Base-by-base conservation (phyloP, 108 stramenopile genomes). In the Nitzschia inconspicua region DNA sequence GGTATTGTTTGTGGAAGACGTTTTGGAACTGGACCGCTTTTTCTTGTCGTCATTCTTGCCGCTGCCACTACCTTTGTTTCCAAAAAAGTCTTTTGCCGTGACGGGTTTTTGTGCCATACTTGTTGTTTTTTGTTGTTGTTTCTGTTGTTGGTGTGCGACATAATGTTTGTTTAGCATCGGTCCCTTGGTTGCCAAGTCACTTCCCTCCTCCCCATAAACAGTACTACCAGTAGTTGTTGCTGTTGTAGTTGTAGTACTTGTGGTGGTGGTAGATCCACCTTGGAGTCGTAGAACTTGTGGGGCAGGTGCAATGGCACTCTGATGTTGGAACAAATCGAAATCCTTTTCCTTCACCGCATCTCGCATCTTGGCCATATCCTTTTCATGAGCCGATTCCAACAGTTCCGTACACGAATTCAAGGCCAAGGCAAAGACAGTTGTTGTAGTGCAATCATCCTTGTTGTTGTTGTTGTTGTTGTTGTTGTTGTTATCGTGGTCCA, bases 71-170 rank as follows among this genome's bases (percentile, higher is more conserved):
- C 2, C 2, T 3, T 3, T 49, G 54, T 49, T 49, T 26, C 25
- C 25, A 49, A 61, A 61, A 47, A 61, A 61, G n/a, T 44, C 31
- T 35, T 25, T 13, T 1, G 60, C 60, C 19, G 60, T 48, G 29
- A 47, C 48, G 11, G 60, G 32, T 22, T 61, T 49, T 0, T 23
- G 11, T 39, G 11, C n/a, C 11, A 14, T 39, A 39, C 37, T 39
- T 1, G 37, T 48, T 22, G 47, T 14, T 23, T 48, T 18, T 14
- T 47, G 16, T 19, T n/a, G 16, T 2, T 19, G 4, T 1, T 4
- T 19, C 41, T 19, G 4, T 19, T 42, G 3, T 2, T 42, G 41
- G 41, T 4, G 18, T 3, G 18, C 4, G 3, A 19, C 4, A 19
- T 4, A n/a, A n/a, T n/a, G n/a, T n/a, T n/a, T n/a, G n/a, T n/a